Percentiles rank a stretch among this genome's conserved stretches.
Conservation (phyloP, 169 alveolate species). For the Plasmodium coatneyi region DNA sequence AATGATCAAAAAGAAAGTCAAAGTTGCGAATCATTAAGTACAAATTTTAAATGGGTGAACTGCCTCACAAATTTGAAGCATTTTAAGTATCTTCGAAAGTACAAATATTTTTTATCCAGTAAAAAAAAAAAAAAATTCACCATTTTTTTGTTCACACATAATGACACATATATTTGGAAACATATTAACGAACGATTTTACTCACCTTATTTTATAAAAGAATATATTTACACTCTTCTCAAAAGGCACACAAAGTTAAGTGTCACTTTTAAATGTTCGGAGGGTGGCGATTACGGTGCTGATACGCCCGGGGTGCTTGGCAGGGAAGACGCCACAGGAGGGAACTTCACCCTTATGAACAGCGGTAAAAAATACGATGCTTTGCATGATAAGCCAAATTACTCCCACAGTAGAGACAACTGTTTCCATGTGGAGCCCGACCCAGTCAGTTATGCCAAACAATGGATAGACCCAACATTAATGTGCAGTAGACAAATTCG, state of each 20-base stretch:
- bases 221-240: constrained; percentile 40
- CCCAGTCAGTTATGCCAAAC: background rate
- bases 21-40: background rate
- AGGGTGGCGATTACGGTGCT: background rate
- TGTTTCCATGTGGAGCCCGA: background rate
- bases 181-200: background rate
- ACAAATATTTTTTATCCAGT: constrained; percentile 28
- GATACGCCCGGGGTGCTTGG: background rate
- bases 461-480: background rate
- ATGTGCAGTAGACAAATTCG: background rate
- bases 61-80: constrained; percentile 13
- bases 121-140: constrained; percentile 12
- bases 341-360: background rate
- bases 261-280: background rate
- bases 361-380: background rate
- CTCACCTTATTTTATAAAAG: constrained; percentile 39
- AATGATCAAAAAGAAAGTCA: background rate
- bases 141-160: constrained; percentile 4
- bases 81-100: constrained; percentile 51
- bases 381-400: background rate
- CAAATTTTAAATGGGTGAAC: constrained; percentile 37
- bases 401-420: background rate
- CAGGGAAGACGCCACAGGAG: background rate
- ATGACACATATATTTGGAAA: background rate
- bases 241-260: constrained; percentile 22